Evolutionary conservation across 371 early-diverging fungal species (phyloP).

Genomic region (Mucor mucedo): DNA sequence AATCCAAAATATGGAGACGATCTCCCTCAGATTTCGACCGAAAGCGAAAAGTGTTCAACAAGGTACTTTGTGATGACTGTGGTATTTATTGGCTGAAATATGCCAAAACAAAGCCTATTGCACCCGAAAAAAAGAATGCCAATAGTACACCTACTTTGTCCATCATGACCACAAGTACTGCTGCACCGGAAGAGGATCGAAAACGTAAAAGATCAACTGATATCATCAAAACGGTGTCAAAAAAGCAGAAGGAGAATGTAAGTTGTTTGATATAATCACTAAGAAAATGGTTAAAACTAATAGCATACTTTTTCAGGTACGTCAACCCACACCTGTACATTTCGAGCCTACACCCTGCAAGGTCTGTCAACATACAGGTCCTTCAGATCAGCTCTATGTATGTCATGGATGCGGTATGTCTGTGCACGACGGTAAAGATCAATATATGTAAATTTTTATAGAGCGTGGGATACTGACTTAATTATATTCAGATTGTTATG

Average conservation of each 20-base stretch:
- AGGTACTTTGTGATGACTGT: slow-evolving; percentile 76
- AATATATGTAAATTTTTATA: background rate
- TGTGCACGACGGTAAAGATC: slow-evolving; percentile 60
- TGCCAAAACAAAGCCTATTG: slow-evolving; percentile 54
- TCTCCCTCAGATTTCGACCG: slow-evolving; percentile 57
- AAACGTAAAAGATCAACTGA: slow-evolving; percentile 26
- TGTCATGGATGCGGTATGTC: slow-evolving; percentile 69
- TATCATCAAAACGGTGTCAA: background rate
- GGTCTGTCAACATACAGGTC: slow-evolving; percentile 48
- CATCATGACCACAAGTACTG: background rate
- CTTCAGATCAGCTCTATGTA: slow-evolving; percentile 39
- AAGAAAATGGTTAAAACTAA: background rate
- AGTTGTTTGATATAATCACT: background rate
- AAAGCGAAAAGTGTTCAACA: slow-evolving; percentile 46
- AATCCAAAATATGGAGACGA: slow-evolving; percentile 58
- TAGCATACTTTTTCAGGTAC: background rate
- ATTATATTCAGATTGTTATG: slow-evolving; percentile 55
- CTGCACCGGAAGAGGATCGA: background rate
- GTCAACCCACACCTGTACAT: background rate
- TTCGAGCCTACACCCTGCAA: slow-evolving; percentile 51
- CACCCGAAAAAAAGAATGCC: slow-evolving; percentile 9
- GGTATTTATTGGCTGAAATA: slow-evolving; percentile 80
- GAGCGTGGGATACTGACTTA: background rate
- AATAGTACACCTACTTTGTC: background rate
- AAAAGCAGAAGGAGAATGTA: background rate